A percentile compares a stretch with the other conserved stretches of the same genome.
phyloP scores from a whole-genome alignment of 768 basidiomycete genomes.

The Aureoboletus auriporus region DNA sequence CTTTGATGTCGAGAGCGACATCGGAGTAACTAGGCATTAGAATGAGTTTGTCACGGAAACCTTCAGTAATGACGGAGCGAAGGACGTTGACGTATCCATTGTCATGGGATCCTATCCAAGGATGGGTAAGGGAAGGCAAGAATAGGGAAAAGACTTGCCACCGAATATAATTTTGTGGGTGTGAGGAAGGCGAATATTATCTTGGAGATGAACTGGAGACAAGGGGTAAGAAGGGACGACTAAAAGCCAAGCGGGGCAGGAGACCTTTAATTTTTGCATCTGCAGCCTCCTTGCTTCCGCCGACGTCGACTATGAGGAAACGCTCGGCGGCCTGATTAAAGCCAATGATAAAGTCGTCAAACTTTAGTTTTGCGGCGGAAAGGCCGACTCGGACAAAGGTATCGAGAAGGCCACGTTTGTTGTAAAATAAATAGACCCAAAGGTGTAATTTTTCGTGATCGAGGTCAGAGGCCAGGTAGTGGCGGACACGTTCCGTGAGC shows the following conservation, averaged over 20 bases:
- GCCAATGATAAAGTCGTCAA: slow-evolving; percentile 64
- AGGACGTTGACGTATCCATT: slow-evolving; percentile 65
- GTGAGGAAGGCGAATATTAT: slow-evolving; percentile 50
- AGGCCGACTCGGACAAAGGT: slow-evolving; percentile 37
- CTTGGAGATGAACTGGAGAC: slow-evolving; percentile 37
- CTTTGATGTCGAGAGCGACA: slow-evolving; percentile 54
- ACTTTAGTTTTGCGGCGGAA: slow-evolving; percentile 35
- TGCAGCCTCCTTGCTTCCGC: slow-evolving; percentile 67
- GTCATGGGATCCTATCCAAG: slow-evolving; percentile 59
- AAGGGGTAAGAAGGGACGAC: background rate
- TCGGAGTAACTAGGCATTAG: slow-evolving; percentile 61
- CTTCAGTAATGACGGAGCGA: slow-evolving; percentile 60
- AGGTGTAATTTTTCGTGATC: slow-evolving; percentile 40
- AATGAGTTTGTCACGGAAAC: slow-evolving; percentile 59
- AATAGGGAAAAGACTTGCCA: slow-evolving; percentile 35
- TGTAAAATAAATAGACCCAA: slow-evolving; percentile 60
- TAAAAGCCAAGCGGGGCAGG: background rate
- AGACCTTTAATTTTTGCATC: slow-evolving; percentile 74
- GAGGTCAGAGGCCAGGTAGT: slow-evolving; percentile 17
- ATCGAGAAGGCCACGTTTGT: slow-evolving; percentile 56
- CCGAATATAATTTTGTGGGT: slow-evolving; percentile 66
- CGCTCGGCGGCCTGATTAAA: slow-evolving; percentile 68
- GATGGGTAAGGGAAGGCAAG: slow-evolving; percentile 1
- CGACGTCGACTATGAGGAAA: slow-evolving; percentile 69
- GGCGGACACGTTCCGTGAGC: slow-evolving; percentile 33